These are phyloP conservation scores for Camellia japonica DNA, from an alignment of 148 eudicot genomes.

Conservation along the genomic window DNA sequence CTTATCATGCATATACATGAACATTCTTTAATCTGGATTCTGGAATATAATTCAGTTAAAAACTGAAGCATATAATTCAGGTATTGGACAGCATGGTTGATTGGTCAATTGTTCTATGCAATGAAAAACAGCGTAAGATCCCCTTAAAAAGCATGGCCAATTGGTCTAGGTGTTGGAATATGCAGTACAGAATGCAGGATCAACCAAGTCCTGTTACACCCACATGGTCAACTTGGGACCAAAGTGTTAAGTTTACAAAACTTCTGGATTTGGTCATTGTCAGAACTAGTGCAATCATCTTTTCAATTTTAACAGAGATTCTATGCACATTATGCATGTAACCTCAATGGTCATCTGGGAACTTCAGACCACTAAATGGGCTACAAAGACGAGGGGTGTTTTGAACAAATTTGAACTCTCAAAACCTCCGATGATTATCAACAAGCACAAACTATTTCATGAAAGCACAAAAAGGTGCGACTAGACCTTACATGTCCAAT, in stretches of 20 bases:
- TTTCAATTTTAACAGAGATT: background rate
- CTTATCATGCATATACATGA: too few species aligned
- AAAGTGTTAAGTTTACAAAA: too few species aligned
- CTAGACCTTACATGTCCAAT: constrained; percentile 70
- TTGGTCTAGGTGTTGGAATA: background rate
- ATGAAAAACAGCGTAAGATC: too few species aligned
- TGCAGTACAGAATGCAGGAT: background rate
- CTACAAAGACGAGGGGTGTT: too few species aligned
- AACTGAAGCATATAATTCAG: too few species aligned
- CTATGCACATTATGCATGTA: background rate
- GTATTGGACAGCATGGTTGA: too few species aligned
- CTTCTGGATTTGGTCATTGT: background rate
- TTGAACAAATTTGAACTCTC: background rate
- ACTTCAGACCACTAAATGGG: background rate
- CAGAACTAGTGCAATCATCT: background rate
- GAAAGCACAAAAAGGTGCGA: background rate
- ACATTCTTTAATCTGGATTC: too few species aligned
- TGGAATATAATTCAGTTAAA: too few species aligned
- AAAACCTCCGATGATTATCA: background rate
- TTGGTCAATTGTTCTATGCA: too few species aligned
- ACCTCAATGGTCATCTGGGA: background rate
- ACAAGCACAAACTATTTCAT: background rate
- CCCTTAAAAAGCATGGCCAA: too few species aligned
- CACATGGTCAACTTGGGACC: too few species aligned
- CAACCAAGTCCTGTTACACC: too few species aligned